phyloP scores from a whole-genome alignment of 768 basidiomycete species.

The Lanmaoa rubissima region DNA sequence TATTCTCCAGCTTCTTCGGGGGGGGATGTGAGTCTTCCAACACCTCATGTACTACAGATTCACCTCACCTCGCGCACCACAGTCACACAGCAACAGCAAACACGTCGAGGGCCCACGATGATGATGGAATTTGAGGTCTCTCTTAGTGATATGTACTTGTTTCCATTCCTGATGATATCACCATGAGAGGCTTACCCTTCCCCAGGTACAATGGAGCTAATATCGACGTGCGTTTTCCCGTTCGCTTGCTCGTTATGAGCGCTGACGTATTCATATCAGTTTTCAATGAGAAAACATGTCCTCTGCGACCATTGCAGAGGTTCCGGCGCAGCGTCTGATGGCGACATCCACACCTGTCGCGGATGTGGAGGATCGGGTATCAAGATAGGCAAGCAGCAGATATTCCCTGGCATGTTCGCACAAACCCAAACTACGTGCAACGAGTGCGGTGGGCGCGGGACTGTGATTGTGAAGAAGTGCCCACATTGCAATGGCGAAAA shows the following conservation, averaged over 20 bases:
- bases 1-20: conserved; percentile 93
- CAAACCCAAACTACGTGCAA: conserved; percentile 83
- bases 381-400: conserved; percentile 81
- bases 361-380: conserved; percentile 85
- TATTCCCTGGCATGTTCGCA: conserved; percentile 96
- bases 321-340: conserved; percentile 86
- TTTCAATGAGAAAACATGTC: conserved; percentile 87
- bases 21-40: conserved; percentile 58
- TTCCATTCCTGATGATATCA: background rate
- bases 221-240: conserved; percentile 62
- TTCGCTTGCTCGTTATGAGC: background rate
- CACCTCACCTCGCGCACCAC: background rate
- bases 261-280: conserved; percentile 46
- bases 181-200: conserved; percentile 4
- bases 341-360: conserved; percentile 84
- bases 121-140: conserved; percentile 83
- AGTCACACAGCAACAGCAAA: conserved; percentile 51
- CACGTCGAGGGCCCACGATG: conserved; percentile 72
- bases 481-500: conserved; percentile 82
- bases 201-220: conserved; percentile 78
- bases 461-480: conserved; percentile 72
- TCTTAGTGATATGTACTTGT: conserved; percentile 74
- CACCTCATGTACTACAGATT: background rate
- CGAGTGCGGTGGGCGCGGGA: conserved; percentile 83
- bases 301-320: conserved; percentile 98